Evolutionary conservation across 2,329 filamentous ascomycete species (phyloP).

Genomic region (Clonostachys chloroleuca): DNA sequence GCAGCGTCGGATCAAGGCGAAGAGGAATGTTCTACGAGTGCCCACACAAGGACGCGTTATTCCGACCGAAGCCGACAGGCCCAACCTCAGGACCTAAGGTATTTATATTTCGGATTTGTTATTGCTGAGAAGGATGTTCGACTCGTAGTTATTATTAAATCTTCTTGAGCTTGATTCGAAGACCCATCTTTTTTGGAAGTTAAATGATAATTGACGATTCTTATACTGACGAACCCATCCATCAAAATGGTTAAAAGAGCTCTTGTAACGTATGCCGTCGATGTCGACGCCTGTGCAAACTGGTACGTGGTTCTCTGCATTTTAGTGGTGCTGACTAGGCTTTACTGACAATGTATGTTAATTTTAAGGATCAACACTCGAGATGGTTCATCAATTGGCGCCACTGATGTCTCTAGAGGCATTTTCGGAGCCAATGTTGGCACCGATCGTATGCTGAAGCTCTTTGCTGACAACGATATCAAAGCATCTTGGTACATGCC

Average conservation of each 20-base stretch:
- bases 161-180: too few relatives aligned
- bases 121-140: too few relatives aligned
- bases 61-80: too few relatives aligned
- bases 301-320: constrained; percentile 1
- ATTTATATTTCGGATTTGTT: too few relatives aligned
- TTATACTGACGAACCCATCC: neutral
- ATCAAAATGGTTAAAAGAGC: constrained; percentile 3
- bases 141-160: too few relatives aligned
- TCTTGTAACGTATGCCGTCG: constrained; percentile 4
- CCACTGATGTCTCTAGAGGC: constrained; percentile 7
- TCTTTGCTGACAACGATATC: constrained; percentile 8
- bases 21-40: too few relatives aligned
- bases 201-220: too few relatives aligned
- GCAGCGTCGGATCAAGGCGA: too few relatives aligned
- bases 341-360: neutral
- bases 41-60: too few relatives aligned
- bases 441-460: constrained; percentile 9
- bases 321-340: neutral
- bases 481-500: constrained; percentile 11
- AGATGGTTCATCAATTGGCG: constrained; percentile 4
- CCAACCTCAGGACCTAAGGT: too few relatives aligned
- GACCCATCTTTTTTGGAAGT: too few relatives aligned
- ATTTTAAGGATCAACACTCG: constrained; percentile 8
- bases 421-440: constrained; percentile 9
- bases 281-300: constrained; percentile 7